Percentiles rank a stretch among this genome's conserved stretches.
These are phyloP conservation scores for Epithele typhae DNA, from an alignment of 768 basidiomycete genomes.

Conservation along the genomic window DNA sequence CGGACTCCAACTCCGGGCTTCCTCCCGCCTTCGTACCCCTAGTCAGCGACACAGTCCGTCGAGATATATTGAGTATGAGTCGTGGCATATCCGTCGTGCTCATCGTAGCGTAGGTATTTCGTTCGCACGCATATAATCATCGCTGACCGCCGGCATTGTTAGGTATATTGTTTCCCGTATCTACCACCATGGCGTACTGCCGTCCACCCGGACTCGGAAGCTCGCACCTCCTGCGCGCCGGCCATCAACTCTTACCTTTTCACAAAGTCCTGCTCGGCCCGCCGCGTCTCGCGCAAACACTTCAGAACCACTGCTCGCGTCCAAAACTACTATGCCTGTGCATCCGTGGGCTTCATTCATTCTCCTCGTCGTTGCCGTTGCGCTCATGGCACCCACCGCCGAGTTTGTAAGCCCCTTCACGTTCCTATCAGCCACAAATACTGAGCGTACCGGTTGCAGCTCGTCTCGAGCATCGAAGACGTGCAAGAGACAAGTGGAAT, in stretches of 20 bases:
- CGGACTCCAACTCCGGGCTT: conserved; percentile 11
- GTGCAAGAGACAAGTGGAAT: conserved; percentile 42
- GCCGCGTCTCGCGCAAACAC: no score
- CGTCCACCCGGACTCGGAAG: no score
- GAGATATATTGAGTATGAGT: conserved; percentile 54
- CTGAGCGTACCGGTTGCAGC: no score
- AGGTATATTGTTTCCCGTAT: conserved; percentile 66
- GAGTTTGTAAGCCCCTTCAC: conserved; percentile 50
- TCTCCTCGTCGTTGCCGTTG: conserved; percentile 48
- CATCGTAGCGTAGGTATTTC: conserved; percentile 47
- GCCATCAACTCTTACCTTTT: no score
- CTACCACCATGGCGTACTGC: conserved; percentile 31
- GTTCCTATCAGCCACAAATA: no score
- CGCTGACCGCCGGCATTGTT: neutral
- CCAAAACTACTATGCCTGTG: conserved; percentile 24
- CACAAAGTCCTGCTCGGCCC: no score
- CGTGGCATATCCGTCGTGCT: conserved; percentile 63
- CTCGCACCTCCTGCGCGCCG: no score
- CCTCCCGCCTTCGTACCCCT: conserved; percentile 20
- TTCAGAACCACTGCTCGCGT: no score
- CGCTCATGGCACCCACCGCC: conserved; percentile 62
- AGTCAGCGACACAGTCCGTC: conserved; percentile 40
- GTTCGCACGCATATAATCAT: neutral
- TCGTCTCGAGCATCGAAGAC: conserved; percentile 60
- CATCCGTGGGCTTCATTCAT: conserved; percentile 54